These are phyloP conservation scores for Leccinum fibrillosum DNA, from an alignment of 768 basidiomycete species.

Conservation along the genomic window DNA sequence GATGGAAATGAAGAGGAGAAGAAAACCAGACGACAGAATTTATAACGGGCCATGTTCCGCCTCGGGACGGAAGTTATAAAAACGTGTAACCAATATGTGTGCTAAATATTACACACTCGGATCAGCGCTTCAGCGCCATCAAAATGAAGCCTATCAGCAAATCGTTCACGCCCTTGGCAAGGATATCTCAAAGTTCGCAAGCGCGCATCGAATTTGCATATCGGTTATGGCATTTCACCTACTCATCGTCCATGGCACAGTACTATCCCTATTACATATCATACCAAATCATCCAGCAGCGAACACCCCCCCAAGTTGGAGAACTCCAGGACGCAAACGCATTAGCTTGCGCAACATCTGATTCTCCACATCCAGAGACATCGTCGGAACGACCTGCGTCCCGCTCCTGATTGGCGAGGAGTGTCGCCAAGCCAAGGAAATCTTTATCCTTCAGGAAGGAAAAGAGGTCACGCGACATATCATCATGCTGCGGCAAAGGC, in stretches of 20 bases:
- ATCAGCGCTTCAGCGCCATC: conserved; percentile 4
- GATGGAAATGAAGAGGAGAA: background rate
- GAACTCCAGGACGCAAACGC: conserved; percentile 10
- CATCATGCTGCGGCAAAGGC: conserved; percentile 10
- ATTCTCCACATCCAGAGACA: conserved; percentile 13
- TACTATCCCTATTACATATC: conserved; percentile 18
- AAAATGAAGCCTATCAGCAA: background rate
- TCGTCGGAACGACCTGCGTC: conserved; percentile 21
- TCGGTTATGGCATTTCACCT: background rate
- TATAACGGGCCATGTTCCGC: background rate
- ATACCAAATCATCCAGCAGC: conserved; percentile 11
- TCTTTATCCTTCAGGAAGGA: background rate
- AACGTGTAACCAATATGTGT: background rate
- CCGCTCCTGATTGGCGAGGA: conserved; percentile 12
- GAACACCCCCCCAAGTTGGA: background rate
- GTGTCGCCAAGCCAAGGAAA: background rate
- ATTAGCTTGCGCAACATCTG: conserved; percentile 4
- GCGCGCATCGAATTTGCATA: background rate
- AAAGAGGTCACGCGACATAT: conserved; percentile 2
- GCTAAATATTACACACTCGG: background rate
- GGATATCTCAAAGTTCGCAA: background rate
- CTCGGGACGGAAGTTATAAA: conserved; percentile 1
- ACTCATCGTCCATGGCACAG: conserved; percentile 9
- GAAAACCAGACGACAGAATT: background rate
- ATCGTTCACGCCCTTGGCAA: background rate